Base-by-base conservation (phyloP, 2,329 filamentous ascomycete species). In the Colletotrichum caudatum region DNA sequence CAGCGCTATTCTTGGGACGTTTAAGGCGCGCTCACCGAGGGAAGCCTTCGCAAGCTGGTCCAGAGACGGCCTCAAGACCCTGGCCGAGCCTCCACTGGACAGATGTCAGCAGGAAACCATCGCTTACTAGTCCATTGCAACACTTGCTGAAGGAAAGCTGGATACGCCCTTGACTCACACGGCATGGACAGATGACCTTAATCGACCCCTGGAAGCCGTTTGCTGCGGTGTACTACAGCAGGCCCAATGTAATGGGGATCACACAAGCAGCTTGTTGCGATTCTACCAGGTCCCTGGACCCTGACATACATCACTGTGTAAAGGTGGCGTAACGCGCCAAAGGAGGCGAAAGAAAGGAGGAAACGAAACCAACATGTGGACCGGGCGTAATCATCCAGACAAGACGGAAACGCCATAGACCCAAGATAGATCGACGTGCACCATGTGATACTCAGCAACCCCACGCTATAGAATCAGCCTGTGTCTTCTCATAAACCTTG, bases 221-320 rank as follows among this genome's bases (percentile, higher is more conserved):
- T 16, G 41, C 65, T 11, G 66, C 70, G 23, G 53, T 72, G 5
- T 72, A 66, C 0, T 66, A 65, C 16, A 60, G 69, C 9, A 69
- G 70, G 60, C 61, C 66, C 2, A 61, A 69, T 8, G 66, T 56
- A 11, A 70, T 70, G 56, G 66, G 70, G 62, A 58, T 33, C 29
- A 56, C 12, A 9, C 35, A 23, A 33, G 41, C 23, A 70, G 65
- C 39, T n/a, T 60, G 11, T 41, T 72, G 53, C 69, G 41, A 0
- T 69, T 69, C 46, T 72, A 54, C 54, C 66, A 64, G 26, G 29
- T 72, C 3, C 35, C 60, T 16, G 26, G 29, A 69, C 3, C 35
- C 60, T 16, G 39, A 69, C 9, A 60, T 37, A 16, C 56, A 69
- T 26, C 50, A 69, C 48, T 50, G 54, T 46, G 37, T 44, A 1